Percentiles rank a stretch among this genome's conserved stretches.
These are phyloP conservation scores for Sclerotinia trifoliorum DNA, from an alignment of 2,329 filamentous ascomycete species.

Conservation along the genomic window DNA sequence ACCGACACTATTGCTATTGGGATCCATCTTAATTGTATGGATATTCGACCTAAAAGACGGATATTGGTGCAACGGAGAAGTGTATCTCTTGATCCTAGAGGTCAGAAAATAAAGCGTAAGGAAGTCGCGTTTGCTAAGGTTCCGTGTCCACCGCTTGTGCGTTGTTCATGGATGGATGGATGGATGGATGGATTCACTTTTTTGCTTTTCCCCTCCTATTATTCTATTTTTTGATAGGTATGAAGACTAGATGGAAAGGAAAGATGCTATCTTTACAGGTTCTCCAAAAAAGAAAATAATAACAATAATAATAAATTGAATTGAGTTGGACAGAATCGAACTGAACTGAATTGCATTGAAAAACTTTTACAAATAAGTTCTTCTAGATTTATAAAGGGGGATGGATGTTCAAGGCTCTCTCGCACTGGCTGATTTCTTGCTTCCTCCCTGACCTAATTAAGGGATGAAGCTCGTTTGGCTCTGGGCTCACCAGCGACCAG, in stretches of 20 bases:
- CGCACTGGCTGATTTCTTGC: conserved; percentile 13
- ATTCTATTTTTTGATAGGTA: no score
- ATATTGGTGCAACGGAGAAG: conserved; percentile 12
- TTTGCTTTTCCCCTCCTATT: background rate
- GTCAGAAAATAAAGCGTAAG: conserved; percentile 3
- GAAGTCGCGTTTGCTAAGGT: conserved; percentile 5
- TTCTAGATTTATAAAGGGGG: conserved; percentile 8
- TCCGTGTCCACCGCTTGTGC: conserved; percentile 9
- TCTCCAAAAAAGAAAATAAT: background rate
- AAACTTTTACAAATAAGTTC: background rate
- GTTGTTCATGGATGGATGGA: conserved; percentile 3
- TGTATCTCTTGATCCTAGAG: conserved; percentile 17
- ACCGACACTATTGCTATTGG: conserved; percentile 23
- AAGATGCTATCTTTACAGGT: background rate
- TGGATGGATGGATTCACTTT: conserved; percentile 10
- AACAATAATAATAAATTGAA: no score
- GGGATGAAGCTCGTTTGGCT: conserved; percentile 21
- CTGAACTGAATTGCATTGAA: background rate
- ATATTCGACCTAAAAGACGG: background rate
- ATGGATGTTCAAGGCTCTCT: background rate
- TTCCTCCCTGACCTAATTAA: conserved; percentile 15
- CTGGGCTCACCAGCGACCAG: background rate
- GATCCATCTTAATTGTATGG: conserved; percentile 21
- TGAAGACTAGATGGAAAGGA: no score
- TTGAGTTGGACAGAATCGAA: background rate